Evolutionary conservation across 305 asterid genomes (phyloP).

Genomic region (Fraxinus baroniana): DNA sequence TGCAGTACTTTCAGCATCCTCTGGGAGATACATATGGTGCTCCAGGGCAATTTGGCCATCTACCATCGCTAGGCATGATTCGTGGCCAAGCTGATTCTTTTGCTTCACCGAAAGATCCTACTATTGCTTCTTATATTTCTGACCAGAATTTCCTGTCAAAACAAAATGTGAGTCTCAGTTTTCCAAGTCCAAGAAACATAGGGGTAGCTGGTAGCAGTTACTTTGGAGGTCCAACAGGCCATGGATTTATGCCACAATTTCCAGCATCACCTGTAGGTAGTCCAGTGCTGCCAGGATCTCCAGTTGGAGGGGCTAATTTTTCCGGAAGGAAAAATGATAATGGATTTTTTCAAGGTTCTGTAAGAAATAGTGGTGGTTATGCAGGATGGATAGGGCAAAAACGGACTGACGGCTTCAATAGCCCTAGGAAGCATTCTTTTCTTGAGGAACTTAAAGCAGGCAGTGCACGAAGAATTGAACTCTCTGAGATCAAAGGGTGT

Average conservation of each 20-base stretch:
- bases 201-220: conserved; percentile 46
- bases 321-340: conserved; percentile 54
- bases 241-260: conserved; percentile 58
- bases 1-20: conserved; percentile 69
- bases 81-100: conserved; percentile 46
- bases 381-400: conserved; percentile 70
- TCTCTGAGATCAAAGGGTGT: conserved; percentile 67
- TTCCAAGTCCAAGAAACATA: conserved; percentile 50
- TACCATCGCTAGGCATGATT: conserved; percentile 42
- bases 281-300: conserved; percentile 70
- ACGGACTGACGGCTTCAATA: conserved; percentile 46
- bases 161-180: conserved; percentile 39
- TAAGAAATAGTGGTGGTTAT: conserved; percentile 52
- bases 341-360: conserved; percentile 48
- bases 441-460: conserved; percentile 78
- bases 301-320: conserved; percentile 45
- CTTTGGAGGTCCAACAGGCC: conserved; percentile 52
- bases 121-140: conserved; percentile 39
- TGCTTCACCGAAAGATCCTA: conserved; percentile 43
- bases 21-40: conserved; percentile 55
- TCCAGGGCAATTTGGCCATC: conserved; percentile 48
- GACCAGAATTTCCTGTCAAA: conserved; percentile 56
- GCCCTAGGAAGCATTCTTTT: conserved; percentile 62
- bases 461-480: conserved; percentile 62
- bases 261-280: conserved; percentile 68